Evolutionary conservation across 2,329 filamentous ascomycete genomes (phyloP), one percentile per base, ranked within the genome.

Genomic region (Purpureocillium takamizusanense): DNA sequence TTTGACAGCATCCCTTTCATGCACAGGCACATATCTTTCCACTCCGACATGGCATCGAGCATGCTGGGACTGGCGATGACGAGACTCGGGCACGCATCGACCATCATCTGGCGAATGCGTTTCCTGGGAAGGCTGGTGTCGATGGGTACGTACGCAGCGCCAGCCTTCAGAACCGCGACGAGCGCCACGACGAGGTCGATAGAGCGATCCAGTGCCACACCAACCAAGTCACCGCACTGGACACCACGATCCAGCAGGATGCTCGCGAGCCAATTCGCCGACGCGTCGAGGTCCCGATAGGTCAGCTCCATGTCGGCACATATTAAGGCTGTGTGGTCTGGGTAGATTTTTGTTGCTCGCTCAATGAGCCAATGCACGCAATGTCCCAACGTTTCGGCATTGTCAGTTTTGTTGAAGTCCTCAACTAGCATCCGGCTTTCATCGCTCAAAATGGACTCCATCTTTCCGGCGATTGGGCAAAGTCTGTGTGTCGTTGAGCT

Each of bases 61-160:
- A 21, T 28, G 13, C 11, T 28, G 31, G 29, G 16, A 31, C 29
- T 33, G 32, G 34, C 36, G 21, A 48, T 31, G 36, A 46, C 23
- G 14, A 46, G 41, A 25, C 37, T 43, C 2, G 44, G 46, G 8
- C 7, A 7, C 10, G 44, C 38, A 33, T 46, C 43, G 7, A 37
- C 31, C 31, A 49, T 21, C 43, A 49, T 47, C 25, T 42, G 43
- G 16, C 30, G 15, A n/a, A 49, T 38, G 9, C 45, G 47, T 13
- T 37, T 21, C 35, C 29, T 10, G 47, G 47, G 16, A 49, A 36
- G 11, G 40, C 35, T 6, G 45, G 41, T n/a, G 17, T 47, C 47
- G 9, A 47, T 40, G 15, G 46, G 46, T 31, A 49, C 34, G 29
- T 46, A 49, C 6, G 41, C 44, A n/a, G 46, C 46, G 7, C 46